Conservation (phyloP, 345 rosid species). For the Draba incana region DNA sequence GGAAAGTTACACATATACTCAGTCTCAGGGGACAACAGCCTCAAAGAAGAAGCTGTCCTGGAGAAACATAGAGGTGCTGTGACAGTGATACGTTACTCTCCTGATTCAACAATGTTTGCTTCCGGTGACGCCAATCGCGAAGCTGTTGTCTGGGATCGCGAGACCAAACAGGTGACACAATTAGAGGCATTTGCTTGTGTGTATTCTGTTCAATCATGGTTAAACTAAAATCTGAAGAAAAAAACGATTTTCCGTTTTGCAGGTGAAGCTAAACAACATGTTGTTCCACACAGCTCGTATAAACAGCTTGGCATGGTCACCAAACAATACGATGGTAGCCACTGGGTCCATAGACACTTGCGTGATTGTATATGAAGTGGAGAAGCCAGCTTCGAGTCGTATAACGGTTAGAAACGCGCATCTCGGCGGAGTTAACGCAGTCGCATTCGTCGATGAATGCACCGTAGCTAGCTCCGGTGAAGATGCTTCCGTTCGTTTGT, state of each 20-base stretch:
- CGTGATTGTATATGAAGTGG: conserved; percentile 66
- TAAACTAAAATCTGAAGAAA: neutral
- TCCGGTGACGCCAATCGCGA: conserved; percentile 70
- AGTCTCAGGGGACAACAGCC: conserved; percentile 49
- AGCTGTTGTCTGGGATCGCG: conserved; percentile 73
- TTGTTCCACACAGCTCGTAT: conserved; percentile 73
- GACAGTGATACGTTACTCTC: conserved; percentile 66
- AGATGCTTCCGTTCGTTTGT: conserved; percentile 69
- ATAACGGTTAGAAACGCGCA: conserved; percentile 69
- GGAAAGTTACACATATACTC: conserved; percentile 76
- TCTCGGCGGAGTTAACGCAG: conserved; percentile 70
- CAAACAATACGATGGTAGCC: conserved; percentile 64
- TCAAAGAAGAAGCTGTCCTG: conserved; percentile 62
- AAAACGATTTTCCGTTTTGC: conserved; percentile 18
- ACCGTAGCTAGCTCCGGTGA: conserved; percentile 69
- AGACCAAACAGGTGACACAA: conserved; percentile 57
- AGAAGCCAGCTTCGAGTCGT: conserved; percentile 69
- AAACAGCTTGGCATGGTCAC: conserved; percentile 82
- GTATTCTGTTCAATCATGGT: neutral
- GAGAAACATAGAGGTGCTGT: conserved; percentile 75
- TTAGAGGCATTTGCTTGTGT: neutral
- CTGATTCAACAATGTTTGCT: conserved; percentile 76
- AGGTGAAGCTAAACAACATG: conserved; percentile 84
- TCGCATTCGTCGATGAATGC: conserved; percentile 57
- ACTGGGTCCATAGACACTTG: conserved; percentile 76